These are phyloP conservation scores for Paramyrothecium roridum DNA, from an alignment of 2,329 filamentous ascomycete species.

Conservation along the genomic window DNA sequence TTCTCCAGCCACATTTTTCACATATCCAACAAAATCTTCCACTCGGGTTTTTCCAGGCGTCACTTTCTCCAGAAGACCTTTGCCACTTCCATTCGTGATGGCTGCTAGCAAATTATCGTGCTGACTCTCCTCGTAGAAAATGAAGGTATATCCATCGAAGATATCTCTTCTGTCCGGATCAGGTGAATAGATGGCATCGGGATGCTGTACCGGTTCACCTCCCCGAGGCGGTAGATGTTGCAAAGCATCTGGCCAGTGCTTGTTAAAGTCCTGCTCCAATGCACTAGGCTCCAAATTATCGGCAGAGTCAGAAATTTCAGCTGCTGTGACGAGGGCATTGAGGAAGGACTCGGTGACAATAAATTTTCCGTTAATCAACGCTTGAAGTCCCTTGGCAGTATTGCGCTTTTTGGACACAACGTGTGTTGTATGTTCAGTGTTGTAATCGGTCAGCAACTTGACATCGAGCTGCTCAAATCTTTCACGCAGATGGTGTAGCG, in stretches of 20 bases:
- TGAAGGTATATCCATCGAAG: conserved; percentile 84
- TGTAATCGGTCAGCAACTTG: conserved; percentile 75
- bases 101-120: conserved; percentile 71
- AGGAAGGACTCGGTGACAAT: conserved; percentile 75
- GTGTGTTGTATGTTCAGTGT: conserved; percentile 72
- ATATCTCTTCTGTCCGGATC: conserved; percentile 63
- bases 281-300: conserved; percentile 48
- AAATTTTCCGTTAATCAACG: conserved; percentile 74
- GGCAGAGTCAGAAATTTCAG: conserved; percentile 42
- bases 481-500: conserved; percentile 58
- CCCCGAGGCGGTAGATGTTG: conserved; percentile 71
- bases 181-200: conserved; percentile 69
- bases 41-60: conserved; percentile 61
- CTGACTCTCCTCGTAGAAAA: conserved; percentile 77
- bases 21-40: conserved; percentile 74
- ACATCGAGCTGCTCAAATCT: conserved; percentile 83
- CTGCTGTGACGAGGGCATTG: conserved; percentile 64
- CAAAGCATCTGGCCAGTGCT: conserved; percentile 72
- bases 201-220: conserved; percentile 69
- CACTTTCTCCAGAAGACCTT: conserved; percentile 67
- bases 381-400: conserved; percentile 81
- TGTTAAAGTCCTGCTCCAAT: conserved; percentile 77
- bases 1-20: conserved; percentile 70
- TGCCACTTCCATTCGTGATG: conserved; percentile 78
- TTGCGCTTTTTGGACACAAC: conserved; percentile 88